These are phyloP conservation scores for Phascolomyces articulosus DNA, from an alignment of 371 early-diverging fungal species.

Conservation along the genomic window DNA sequence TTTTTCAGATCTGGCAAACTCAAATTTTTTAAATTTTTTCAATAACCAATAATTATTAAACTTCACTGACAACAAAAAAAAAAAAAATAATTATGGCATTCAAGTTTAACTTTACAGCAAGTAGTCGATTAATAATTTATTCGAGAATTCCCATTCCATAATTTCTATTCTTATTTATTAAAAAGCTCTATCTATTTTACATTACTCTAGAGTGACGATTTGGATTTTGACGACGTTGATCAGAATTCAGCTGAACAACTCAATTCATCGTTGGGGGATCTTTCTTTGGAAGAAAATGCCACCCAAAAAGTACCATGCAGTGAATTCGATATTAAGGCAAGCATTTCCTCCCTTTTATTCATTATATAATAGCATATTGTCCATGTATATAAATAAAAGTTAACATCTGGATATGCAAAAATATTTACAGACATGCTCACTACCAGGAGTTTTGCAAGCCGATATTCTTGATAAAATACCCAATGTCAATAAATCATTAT, in stretches of 20 bases:
- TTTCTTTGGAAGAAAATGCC: constrained; percentile 33
- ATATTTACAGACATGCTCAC: constrained; percentile 30
- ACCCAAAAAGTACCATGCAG: constrained; percentile 29
- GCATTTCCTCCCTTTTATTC: neutral
- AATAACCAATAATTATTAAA: too few relatives aligned
- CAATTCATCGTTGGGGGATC: constrained; percentile 43
- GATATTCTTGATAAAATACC: constrained; percentile 35
- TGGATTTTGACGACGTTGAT: constrained; percentile 56
- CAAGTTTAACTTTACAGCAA: constrained; percentile 65
- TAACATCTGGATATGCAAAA: neutral
- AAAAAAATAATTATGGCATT: constrained; percentile 40
- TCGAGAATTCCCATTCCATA: too few relatives aligned
- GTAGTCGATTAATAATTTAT: too few relatives aligned
- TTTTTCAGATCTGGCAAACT: too few relatives aligned
- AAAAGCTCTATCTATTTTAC: too few relatives aligned
- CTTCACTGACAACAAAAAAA: neutral
- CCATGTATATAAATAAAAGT: neutral
- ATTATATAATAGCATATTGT: neutral
- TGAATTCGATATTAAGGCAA: constrained; percentile 43
- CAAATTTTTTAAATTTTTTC: too few relatives aligned
- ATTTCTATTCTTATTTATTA: too few relatives aligned
- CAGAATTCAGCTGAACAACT: constrained; percentile 35
- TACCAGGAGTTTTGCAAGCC: constrained; percentile 42
- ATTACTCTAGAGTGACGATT: constrained; percentile 62
- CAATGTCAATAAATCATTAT: constrained; percentile 26